phyloP scores from a whole-genome alignment of 768 basidiomycete genomes.

The Cyclocybe cylindracea region DNA sequence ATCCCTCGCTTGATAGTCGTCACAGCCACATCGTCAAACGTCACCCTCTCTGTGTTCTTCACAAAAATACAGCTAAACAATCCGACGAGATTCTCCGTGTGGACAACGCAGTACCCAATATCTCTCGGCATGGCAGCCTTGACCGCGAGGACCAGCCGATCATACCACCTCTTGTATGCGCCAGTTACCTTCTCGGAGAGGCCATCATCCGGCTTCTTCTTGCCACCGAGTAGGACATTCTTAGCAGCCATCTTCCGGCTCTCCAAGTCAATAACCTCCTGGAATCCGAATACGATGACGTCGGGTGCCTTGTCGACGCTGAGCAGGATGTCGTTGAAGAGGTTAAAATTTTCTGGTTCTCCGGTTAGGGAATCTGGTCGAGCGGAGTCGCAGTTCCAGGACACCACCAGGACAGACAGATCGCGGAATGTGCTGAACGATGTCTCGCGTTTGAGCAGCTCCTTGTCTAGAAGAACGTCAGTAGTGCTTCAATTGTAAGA shows the following conservation, averaged over 20 bases:
- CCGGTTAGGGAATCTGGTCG: constrained; percentile 74
- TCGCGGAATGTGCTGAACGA: constrained; percentile 80
- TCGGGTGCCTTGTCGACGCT: constrained; percentile 76
- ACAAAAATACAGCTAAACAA: constrained; percentile 79
- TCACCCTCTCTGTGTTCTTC: constrained; percentile 60
- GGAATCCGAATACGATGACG: constrained; percentile 92
- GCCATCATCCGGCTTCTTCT: constrained; percentile 58
- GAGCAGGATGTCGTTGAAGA: constrained; percentile 75
- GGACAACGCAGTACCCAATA: constrained; percentile 72
- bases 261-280: constrained; percentile 97
- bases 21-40: constrained; percentile 70
- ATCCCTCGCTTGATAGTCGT: constrained; percentile 90
- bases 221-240: constrained; percentile 79
- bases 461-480: constrained; percentile 53
- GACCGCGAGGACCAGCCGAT: constrained; percentile 73
- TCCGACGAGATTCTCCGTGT: constrained; percentile 90
- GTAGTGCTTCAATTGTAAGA: constrained; percentile 1
- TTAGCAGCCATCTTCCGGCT: constrained; percentile 91
- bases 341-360: constrained; percentile 70
- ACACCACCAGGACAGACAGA: constrained; percentile 75
- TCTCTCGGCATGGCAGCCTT: constrained; percentile 72
- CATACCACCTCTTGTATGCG: constrained; percentile 89
- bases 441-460: constrained; percentile 71
- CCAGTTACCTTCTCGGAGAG: constrained; percentile 83
- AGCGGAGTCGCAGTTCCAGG: constrained; percentile 93